Conservation (phyloP, 495 filamentous ascomycete genomes). For the Cudoniella acicularis region DNA sequence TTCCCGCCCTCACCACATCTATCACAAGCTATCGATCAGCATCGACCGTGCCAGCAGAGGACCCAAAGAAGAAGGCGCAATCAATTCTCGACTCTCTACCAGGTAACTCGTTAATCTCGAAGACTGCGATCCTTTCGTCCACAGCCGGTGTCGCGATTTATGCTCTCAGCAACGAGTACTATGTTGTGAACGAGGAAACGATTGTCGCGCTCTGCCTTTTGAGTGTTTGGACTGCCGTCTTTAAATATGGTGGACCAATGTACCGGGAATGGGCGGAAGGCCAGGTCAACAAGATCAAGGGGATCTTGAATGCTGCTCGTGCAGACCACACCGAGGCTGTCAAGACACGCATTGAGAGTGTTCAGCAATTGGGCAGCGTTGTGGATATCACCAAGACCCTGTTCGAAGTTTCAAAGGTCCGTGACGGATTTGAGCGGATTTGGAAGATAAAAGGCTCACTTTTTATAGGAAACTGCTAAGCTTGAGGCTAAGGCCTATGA, state of each 20-base stretch:
- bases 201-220: slow-evolving; percentile 86
- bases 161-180: slow-evolving; percentile 98
- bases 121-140: slow-evolving; percentile 93
- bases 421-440: neutral
- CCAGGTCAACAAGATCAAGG: slow-evolving; percentile 83
- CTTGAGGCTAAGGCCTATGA: slow-evolving; percentile 95
- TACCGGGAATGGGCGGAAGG: slow-evolving; percentile 89
- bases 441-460: slow-evolving; percentile 7
- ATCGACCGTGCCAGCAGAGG: slow-evolving; percentile 74
- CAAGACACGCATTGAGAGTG: slow-evolving; percentile 85
- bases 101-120: slow-evolving; percentile 80
- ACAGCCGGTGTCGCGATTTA: slow-evolving; percentile 85
- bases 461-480: slow-evolving; percentile 83
- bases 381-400: slow-evolving; percentile 94
- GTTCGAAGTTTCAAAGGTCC: slow-evolving; percentile 96
- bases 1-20: slow-evolving; percentile 66
- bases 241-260: slow-evolving; percentile 86
- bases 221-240: slow-evolving; percentile 82
- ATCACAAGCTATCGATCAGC: slow-evolving; percentile 54
- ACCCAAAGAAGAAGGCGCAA: slow-evolving; percentile 92
- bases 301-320: slow-evolving; percentile 88
- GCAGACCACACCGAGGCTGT: slow-evolving; percentile 94
- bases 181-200: slow-evolving; percentile 97
- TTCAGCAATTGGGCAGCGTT: slow-evolving; percentile 87
- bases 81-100: slow-evolving; percentile 88